Base-by-base conservation (phyloP, 352 stramenopile species). In the Globisporangium emineosum region DNA sequence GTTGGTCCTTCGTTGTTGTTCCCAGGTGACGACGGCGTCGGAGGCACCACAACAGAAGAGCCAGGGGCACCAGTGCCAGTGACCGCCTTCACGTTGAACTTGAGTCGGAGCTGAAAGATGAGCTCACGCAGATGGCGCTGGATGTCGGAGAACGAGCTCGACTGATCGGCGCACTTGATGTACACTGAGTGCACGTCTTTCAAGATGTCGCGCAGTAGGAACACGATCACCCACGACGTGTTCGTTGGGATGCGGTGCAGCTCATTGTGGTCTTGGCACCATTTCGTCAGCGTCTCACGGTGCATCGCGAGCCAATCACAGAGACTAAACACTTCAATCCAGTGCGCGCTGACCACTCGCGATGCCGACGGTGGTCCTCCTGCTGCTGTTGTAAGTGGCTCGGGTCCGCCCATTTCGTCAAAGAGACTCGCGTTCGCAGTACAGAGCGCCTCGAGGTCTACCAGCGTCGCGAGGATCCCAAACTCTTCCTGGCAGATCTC, bases 271-370 rank as follows among this genome's bases (percentile, higher is more conserved):
- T 82, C 75, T 2, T 70, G 59, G 5, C 67, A 71, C 74, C 71
- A 82, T 55, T 77, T 76, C 7, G 71, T 56, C n/a, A 85, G 69
- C 2, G 62, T 70, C 33, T 85, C 76, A 29, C 76, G 76, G 53
- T 85, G 69, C 43, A 82, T 69, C 12, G 69, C 66, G 35, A 81
- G 64, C 74, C 76, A 82, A 27, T 85, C 74, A 29, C 76, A 85
- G 2, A 70, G 33, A 23, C 69, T 68, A 32, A 71, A 79, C 15
- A 81, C 62, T 3, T 71, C 62, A 17, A 85, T 69, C 76, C 76
- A 85, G 35, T 76, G 76, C 49, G 70, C 62, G 21, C 60, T 73
- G 6, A 49, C 25, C 8, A 55, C 61, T 21, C 67, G 60, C 15
- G 57, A 56, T 29, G 21, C 23, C 27, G 47, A 54, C 17, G 23